phyloP scores from a whole-genome alignment of 2,329 filamentous ascomycete species.

The Apiospora koreana region DNA sequence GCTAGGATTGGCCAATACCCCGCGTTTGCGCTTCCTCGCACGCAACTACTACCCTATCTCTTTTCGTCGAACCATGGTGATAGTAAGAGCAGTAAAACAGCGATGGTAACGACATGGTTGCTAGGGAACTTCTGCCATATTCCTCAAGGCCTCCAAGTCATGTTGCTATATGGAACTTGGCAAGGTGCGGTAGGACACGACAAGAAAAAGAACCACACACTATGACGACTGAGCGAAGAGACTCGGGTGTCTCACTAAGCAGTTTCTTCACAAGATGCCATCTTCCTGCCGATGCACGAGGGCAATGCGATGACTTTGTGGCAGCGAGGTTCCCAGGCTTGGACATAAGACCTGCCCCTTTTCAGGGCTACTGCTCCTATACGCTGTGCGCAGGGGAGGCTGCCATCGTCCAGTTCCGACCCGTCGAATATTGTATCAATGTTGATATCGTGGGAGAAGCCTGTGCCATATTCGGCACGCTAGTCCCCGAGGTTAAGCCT shows the following conservation, averaged over 20 bases:
- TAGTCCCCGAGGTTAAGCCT: conserved; percentile 43
- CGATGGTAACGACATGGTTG: not conserved
- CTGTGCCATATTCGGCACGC: conserved; percentile 37
- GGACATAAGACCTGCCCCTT: conserved; percentile 33
- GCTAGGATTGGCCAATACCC: conserved; percentile 1
- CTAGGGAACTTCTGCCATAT: not conserved
- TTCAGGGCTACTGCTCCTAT: conserved; percentile 55
- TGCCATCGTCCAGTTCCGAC: conserved; percentile 51
- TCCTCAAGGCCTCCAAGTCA: not conserved
- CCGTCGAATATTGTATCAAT: conserved; percentile 43
- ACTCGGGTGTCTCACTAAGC: conserved; percentile 27
- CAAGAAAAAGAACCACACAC: not conserved
- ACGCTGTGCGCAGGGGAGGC: conserved; percentile 43
- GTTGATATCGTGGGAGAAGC: conserved; percentile 38
- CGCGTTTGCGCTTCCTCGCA: not conserved
- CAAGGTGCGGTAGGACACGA: not conserved
- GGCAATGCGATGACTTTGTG: conserved; percentile 36
- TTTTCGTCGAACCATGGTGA: not conserved
- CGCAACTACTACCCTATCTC: not conserved
- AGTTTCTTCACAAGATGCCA: conserved; percentile 32
- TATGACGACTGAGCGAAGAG: conserved; percentile 18
- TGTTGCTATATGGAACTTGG: too few species aligned
- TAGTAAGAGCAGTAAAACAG: not conserved
- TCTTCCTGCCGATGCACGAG: conserved; percentile 25
- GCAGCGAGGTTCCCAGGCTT: conserved; percentile 30